Base-by-base conservation (phyloP, 2,329 filamentous ascomycete genomes). In the Xenosphaeropsis pyriputrescens region DNA sequence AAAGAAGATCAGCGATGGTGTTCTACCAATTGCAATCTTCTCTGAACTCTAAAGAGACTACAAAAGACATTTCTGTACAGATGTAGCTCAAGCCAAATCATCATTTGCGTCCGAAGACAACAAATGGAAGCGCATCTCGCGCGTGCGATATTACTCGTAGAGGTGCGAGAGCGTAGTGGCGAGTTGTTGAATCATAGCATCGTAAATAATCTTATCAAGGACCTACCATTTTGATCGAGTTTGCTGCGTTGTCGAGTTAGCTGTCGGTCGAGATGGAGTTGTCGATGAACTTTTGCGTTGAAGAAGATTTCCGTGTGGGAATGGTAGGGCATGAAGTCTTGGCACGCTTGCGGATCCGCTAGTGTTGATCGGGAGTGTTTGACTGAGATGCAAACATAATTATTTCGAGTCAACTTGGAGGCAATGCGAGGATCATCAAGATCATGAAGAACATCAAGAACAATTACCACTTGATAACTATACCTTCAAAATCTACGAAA, bases 1-100 rank as follows among this genome's bases (percentile, higher is more conserved):
- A 93, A 88, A 91, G 83, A 93, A 85, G 79, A 85, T 93, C 83
- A 95, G 86, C 81, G 67, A 55, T 67, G 76, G 75, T 79, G 22
- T 26, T 26, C 74, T 79, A 79, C 71, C 72, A 78, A 76, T 67
- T 69, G 71, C 64, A 60, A 72, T 83, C 80, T 85, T 83, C 78
- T 80, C 76, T 81, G 67, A 82, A 81, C 85, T 93, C 85, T 93
- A 93, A 68, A 79, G 85, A 91, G 81, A 72, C 65, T 35, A 51
- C 43, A 15, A 48, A 17, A 38, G 48, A 51, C 51, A 54, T 55
- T 54, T 39, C 49, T 54, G 50, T 51, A 34, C 51, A 53, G 48
- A 60, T 63, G 52, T 51, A 56, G 57, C 74, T 79, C 74, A 71
- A 79, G 75, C 72, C 75, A 75, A 63, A 62, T 74, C 72, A 63